These are phyloP conservation scores for Strobilomyces dryophilus DNA, from an alignment of 768 basidiomycete species.

Conservation along the genomic window DNA sequence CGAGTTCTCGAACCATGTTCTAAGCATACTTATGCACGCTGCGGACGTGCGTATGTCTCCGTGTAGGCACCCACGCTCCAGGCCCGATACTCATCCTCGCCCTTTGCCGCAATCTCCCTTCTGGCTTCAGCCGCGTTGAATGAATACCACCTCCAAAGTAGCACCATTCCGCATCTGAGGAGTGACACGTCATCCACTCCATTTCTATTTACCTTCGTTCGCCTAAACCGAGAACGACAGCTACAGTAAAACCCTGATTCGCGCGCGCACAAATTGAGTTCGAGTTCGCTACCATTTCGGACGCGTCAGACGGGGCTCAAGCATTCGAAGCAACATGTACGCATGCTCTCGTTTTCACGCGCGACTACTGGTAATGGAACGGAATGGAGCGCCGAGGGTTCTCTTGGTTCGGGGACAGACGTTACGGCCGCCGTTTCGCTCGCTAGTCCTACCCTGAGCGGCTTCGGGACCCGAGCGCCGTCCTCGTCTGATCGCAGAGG, in stretches of 20 bases:
- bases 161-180: neutral
- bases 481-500: no score
- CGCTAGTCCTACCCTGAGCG: neutral
- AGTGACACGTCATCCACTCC: neutral
- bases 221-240: neutral
- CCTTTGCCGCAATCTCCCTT: no score
- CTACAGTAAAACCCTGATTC: conserved; percentile 1
- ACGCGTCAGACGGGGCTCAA: neutral
- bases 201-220: neutral
- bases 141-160: neutral
- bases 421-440: neutral
- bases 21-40: neutral
- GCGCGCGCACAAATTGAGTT: neutral
- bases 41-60: neutral
- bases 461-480: no score
- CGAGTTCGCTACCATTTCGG: neutral
- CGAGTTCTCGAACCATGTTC: conserved; percentile 1
- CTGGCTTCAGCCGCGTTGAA: neutral
- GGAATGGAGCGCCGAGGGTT: neutral
- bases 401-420: neutral
- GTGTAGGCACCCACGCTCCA: neutral
- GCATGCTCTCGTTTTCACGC: neutral
- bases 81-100: neutral
- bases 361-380: no score
- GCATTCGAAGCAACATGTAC: neutral